phyloP scores from a whole-genome alignment of 2,329 filamentous ascomycete species.

The Fusarium tupiense region DNA sequence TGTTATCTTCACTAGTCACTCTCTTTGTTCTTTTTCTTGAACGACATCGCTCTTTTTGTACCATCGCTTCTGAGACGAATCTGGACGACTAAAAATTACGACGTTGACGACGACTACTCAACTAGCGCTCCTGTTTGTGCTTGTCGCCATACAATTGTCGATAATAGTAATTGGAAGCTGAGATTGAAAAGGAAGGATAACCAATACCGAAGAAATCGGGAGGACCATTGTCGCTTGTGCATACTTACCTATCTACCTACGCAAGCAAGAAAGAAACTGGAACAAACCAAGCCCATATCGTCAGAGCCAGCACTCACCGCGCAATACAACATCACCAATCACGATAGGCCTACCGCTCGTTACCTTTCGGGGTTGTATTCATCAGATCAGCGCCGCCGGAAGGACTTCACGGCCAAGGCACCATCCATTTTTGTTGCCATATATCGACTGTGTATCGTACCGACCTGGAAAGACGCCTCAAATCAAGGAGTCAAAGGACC shows the following conservation, averaged over 20 bases:
- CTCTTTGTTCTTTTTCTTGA: slow-evolving; percentile 14
- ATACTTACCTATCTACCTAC: neutral
- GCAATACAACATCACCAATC: slow-evolving; percentile 26
- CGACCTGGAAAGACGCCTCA: slow-evolving; percentile 1
- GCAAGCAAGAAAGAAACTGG: neutral
- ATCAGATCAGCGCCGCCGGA: slow-evolving; percentile 12
- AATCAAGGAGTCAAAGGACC: neutral
- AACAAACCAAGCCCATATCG: neutral
- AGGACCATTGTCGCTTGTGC: neutral
- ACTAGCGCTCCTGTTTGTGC: slow-evolving; percentile 34
- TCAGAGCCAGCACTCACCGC: slow-evolving; percentile 18
- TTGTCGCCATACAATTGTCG: slow-evolving; percentile 44
- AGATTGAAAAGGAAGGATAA: slow-evolving; percentile 23
- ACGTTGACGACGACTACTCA: slow-evolving; percentile 35
- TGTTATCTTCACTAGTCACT: slow-evolving; percentile 15
- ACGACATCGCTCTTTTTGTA: slow-evolving; percentile 25
- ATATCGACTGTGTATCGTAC: slow-evolving; percentile 2
- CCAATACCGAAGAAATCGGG: neutral
- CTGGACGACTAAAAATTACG: slow-evolving; percentile 24
- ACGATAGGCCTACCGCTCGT: slow-evolving; percentile 29
- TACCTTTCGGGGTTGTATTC: slow-evolving; percentile 16
- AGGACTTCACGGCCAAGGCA: slow-evolving; percentile 13
- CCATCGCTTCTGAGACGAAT: slow-evolving; percentile 24
- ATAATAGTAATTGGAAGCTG: slow-evolving; percentile 32
- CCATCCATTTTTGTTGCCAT: slow-evolving; percentile 24